Evolutionary conservation across 495 filamentous ascomycete genomes (phyloP), one percentile per base, ranked within the genome.

Genomic region (Pseudomonodictys pantanalensis): DNA sequence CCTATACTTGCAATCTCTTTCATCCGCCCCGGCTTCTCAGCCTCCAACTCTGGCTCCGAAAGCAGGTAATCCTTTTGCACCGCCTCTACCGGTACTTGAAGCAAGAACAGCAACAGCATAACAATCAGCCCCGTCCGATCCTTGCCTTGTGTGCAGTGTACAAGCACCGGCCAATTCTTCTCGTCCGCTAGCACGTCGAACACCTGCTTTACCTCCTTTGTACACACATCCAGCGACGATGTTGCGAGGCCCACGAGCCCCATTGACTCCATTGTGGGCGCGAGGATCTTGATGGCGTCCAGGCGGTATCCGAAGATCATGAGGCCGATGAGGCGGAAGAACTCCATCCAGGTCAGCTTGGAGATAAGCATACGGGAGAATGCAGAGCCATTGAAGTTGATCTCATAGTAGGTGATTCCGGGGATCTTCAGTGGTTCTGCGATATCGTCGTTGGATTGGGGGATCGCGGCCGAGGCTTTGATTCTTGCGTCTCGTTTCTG

Each of bases 141-240:
- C 66, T 96, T 96, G 32, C 91, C 91, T 68, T 93, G 88, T 2
- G 89, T 91, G 73, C 91, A 95, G 75, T 93, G 90, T 4, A 92
- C 68, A 2, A 92, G 68, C 4, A 83, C 58, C 0, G 89, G 88
- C 38, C 85, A 85, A 15, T 77, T 72, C 2, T 63, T 56, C 4
- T 74, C 62, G 3, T 75, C 61, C 7, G 77, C 75, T 29, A 83
- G 69, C 9, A 81, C 47, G 4, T 79, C 75, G 41, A 86, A 83
- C 7, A 82, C 77, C 63, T 80, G 68, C 6, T 76, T 78, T 18
- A 96, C 81, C 71, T 92, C 88, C 2, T 67, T 56, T 0, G 75
- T 77, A 48, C 83, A 86, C 39, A 81, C 72, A 56, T 87, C 82
- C 0, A 93, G 72, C 5, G 84, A 86, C 56, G 87, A 80, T 58